These are phyloP conservation scores for Cryptococcus jaspeensis DNA, from an alignment of 1,284 basidiomycete genomes.

Conservation along the genomic window DNA sequence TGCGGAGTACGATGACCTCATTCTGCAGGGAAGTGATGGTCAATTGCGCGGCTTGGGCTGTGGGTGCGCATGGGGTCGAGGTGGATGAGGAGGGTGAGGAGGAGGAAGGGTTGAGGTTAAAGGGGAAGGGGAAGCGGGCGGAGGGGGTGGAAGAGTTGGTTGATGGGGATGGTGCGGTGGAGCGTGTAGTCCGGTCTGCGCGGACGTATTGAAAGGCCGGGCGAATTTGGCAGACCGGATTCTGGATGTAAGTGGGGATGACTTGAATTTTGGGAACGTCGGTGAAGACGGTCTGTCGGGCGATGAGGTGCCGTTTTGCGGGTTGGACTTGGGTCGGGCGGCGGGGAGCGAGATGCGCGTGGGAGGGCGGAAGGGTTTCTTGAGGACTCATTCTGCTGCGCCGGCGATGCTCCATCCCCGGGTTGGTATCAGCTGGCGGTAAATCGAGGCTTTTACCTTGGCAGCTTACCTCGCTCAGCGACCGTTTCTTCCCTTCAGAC, in stretches of 20 bases:
- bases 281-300: neutral
- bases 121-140: neutral
- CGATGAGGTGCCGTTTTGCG: too few relatives aligned
- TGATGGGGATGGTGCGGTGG: neutral
- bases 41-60: neutral
- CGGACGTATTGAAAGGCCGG: slow-evolving; percentile 31
- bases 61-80: too few relatives aligned
- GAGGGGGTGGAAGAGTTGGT: neutral
- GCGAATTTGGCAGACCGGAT: slow-evolving; percentile 5
- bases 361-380: slow-evolving; percentile 42
- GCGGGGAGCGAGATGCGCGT: slow-evolving; percentile 1
- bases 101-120: neutral
- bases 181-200: slow-evolving; percentile 5
- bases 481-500: slow-evolving; percentile 11
- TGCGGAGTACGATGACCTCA: slow-evolving; percentile 22
- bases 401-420: slow-evolving; percentile 18
- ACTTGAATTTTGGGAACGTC: neutral
- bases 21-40: slow-evolving; percentile 28
- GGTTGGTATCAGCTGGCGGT: neutral
- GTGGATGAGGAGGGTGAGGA: neutral
- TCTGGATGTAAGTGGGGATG: neutral
- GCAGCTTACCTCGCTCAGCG: slow-evolving; percentile 21
- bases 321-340: neutral
- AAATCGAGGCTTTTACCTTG: neutral
- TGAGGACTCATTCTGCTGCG: slow-evolving; percentile 31